Evolutionary conservation across 352 stramenopile genomes (phyloP).

Genomic region (Globisporangium acanthophoron): DNA sequence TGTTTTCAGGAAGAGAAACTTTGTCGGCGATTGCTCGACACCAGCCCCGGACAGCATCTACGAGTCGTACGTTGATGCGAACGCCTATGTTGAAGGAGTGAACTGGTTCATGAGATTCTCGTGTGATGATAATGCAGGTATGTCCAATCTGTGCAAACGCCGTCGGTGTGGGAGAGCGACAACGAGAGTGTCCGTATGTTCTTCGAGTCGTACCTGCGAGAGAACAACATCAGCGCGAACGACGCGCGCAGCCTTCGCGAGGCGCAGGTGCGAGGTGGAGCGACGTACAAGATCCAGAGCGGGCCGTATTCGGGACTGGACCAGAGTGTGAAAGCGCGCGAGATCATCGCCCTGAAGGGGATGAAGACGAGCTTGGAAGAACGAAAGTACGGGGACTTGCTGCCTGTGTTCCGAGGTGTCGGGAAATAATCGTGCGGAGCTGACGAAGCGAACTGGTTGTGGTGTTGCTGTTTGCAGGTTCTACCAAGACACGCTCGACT

Average conservation of each 20-base stretch:
- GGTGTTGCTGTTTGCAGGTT: constrained; percentile 18
- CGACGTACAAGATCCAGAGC: constrained; percentile 76
- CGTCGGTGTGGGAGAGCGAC: constrained; percentile 73
- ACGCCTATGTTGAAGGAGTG: not conserved
- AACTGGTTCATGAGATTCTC: not conserved
- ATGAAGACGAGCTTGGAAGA: constrained; percentile 66
- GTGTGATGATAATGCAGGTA: constrained; percentile 29
- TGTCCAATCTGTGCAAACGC: constrained; percentile 51
- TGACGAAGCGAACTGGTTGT: not conserved
- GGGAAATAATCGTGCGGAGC: not conserved
- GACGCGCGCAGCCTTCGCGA: constrained; percentile 60
- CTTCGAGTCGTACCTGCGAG: constrained; percentile 75
- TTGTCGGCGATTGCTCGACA: constrained; percentile 54
- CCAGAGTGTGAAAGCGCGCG: constrained; percentile 73
- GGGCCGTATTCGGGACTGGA: constrained; percentile 74
- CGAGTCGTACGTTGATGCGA: constrained; percentile 34
- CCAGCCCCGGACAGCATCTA: constrained; percentile 47
- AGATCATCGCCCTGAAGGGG: constrained; percentile 68
- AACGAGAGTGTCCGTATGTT: constrained; percentile 75
- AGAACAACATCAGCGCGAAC: constrained; percentile 69
- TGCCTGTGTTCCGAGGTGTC: not conserved
- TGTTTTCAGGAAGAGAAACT: constrained; percentile 40
- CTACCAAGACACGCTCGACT: constrained; percentile 65
- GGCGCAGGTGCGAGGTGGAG: constrained; percentile 57
- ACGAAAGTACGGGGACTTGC: constrained; percentile 27